These are phyloP conservation scores for Agrocybe praecox DNA, from an alignment of 768 basidiomycete species.

Conservation along the genomic window DNA sequence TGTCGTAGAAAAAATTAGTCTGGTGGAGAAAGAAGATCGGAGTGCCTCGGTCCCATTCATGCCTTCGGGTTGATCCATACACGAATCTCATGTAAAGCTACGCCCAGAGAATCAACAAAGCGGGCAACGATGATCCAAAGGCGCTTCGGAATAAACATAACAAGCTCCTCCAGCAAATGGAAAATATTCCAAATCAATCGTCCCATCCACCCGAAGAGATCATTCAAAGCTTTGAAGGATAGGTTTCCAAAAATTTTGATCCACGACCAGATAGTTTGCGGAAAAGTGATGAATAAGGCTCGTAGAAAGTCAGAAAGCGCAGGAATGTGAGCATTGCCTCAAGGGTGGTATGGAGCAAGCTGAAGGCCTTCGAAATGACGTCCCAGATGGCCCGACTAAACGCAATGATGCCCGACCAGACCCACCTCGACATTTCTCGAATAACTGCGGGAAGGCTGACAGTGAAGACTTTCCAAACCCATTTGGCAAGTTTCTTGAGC, in stretches of 20 bases:
- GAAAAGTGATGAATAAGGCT: constrained; percentile 3
- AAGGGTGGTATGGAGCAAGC: background rate
- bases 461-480: background rate
- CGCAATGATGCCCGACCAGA: background rate
- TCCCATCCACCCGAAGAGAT: background rate
- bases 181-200: background rate
- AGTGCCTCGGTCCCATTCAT: no score
- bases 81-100: background rate
- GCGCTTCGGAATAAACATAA: background rate
- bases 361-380: background rate
- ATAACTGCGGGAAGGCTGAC: constrained; percentile 2
- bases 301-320: background rate
- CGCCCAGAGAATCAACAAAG: background rate
- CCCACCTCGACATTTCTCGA: background rate
- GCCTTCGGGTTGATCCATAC: constrained; percentile 7
- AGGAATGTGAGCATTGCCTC: constrained; percentile 4
- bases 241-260: background rate
- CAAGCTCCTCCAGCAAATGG: background rate
- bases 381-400: background rate
- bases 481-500: background rate
- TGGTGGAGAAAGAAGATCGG: no score
- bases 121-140: background rate
- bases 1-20: no score
- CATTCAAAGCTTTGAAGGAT: background rate
- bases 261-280: constrained; percentile 3